Percentiles rank a stretch among this genome's conserved stretches.
These are phyloP conservation scores for Candida wancherniae DNA, from an alignment of 805 yeast genomes.

Conservation along the genomic window DNA sequence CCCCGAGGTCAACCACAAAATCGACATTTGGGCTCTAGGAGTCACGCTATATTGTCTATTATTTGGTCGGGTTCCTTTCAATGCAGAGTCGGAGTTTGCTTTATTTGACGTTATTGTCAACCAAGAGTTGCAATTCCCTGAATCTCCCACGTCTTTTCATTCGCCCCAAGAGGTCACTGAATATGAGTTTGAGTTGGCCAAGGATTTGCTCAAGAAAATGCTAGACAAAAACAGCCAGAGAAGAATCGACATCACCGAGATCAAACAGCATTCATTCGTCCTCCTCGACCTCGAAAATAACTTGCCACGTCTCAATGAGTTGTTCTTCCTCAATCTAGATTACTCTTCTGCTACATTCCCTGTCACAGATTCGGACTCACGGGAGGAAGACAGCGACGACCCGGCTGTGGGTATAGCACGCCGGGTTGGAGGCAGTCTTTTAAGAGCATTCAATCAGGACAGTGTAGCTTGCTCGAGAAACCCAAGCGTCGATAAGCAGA, in stretches of 20 bases:
- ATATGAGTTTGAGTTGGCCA: constrained; percentile 44
- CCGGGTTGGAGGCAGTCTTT: constrained; percentile 37
- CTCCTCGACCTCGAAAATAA: constrained; percentile 38
- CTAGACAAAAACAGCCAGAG: constrained; percentile 64
- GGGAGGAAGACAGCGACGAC: constrained; percentile 63
- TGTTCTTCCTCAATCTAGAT: constrained; percentile 27
- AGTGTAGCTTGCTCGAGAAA: no score
- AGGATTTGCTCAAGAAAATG: constrained; percentile 56
- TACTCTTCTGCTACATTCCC: not conserved
- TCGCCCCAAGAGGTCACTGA: constrained; percentile 37
- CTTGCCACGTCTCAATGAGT: constrained; percentile 29
- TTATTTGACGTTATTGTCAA: constrained; percentile 77
- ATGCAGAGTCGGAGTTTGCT: constrained; percentile 81
- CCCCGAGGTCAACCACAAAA: constrained; percentile 67
- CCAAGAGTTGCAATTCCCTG: constrained; percentile 56
- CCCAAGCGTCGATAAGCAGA: no score
- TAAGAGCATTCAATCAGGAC: constrained; percentile 34
- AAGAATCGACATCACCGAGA: constrained; percentile 65
- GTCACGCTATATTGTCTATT: constrained; percentile 83
- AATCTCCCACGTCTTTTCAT: constrained; percentile 25
- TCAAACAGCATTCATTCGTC: constrained; percentile 71
- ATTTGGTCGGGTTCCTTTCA: constrained; percentile 86
- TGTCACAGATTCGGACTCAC: constrained; percentile 37
- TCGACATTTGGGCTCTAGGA: constrained; percentile 98
- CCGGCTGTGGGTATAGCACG: constrained; percentile 83